phyloP scores from a whole-genome alignment of 106 monocot genomes.

The Amphibolis antarctica region DNA sequence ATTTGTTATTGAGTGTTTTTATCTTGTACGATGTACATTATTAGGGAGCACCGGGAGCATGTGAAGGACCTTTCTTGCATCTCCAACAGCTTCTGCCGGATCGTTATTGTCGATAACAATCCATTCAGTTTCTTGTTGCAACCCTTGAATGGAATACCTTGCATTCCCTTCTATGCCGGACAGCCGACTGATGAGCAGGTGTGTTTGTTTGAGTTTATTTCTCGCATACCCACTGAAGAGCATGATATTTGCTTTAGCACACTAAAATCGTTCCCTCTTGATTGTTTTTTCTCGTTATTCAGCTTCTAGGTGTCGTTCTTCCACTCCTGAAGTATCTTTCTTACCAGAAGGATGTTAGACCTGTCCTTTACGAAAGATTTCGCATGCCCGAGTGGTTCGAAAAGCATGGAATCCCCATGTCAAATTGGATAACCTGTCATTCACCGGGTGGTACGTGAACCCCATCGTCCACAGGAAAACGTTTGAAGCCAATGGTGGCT shows the following conservation, averaged over 20 bases:
- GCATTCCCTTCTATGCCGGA: constrained; percentile 57
- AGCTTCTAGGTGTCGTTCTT: constrained; percentile 51
- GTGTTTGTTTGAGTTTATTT: background rate
- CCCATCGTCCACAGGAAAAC: background rate
- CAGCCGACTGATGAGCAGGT: constrained; percentile 75
- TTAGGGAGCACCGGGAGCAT: constrained; percentile 21
- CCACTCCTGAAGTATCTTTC: constrained; percentile 54
- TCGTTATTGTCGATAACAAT: constrained; percentile 44
- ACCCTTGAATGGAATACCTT: constrained; percentile 68
- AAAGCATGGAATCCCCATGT: constrained; percentile 51
- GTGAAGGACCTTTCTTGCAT: constrained; percentile 31
- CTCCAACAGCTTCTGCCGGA: constrained; percentile 12
- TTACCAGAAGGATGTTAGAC: constrained; percentile 55
- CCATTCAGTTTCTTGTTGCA: constrained; percentile 74
- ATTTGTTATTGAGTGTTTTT: too few relatives aligned
- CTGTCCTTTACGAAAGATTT: constrained; percentile 48
- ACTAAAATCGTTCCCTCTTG: background rate
- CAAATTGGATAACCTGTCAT: constrained; percentile 10
- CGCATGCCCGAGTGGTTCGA: constrained; percentile 79
- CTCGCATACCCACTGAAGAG: background rate
- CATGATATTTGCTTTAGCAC: background rate
- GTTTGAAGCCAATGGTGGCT: too few relatives aligned
- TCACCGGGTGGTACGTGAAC: background rate
- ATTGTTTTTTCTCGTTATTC: constrained; percentile 1
- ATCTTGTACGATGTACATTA: background rate